Conservation (phyloP, 2,329 filamentous ascomycete genomes). For the Pochonia chlamydosporia region DNA sequence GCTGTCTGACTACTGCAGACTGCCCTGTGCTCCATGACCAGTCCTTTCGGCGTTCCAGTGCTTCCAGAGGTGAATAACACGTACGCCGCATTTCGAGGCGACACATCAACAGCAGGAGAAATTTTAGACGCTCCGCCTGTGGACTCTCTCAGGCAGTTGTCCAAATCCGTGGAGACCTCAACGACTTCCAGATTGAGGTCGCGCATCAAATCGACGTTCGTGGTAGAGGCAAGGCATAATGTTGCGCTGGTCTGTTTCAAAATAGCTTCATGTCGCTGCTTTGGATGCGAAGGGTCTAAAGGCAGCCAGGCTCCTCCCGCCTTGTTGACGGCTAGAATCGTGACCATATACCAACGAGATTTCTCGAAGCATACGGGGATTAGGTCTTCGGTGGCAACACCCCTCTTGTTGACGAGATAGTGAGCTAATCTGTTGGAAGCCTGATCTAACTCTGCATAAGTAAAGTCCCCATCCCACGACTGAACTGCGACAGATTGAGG, state of each 20-base stretch:
- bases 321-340: slow-evolving; percentile 12
- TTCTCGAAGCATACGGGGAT: too few species aligned
- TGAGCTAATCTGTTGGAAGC: slow-evolving; percentile 5
- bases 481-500: not conserved
- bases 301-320: slow-evolving; percentile 13
- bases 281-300: slow-evolving; percentile 9
- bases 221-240: not conserved
- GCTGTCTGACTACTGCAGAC: not conserved
- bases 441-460: slow-evolving; percentile 18
- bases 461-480: not conserved
- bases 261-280: not conserved
- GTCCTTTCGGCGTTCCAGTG: slow-evolving; percentile 1
- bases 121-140: too few species aligned
- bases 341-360: slow-evolving; percentile 15
- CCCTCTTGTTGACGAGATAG: slow-evolving; percentile 9
- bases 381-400: not conserved
- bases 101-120: too few species aligned
- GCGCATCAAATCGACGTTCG: not conserved
- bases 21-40: slow-evolving; percentile 7
- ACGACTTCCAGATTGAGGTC: too few species aligned
- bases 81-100: not conserved
- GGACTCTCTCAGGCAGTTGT: too few species aligned
- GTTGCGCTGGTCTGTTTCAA: not conserved
- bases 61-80: not conserved
- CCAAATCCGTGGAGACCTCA: too few species aligned